These are phyloP conservation scores for Gaeumannomyces sp. DNA, from an alignment of 2,329 filamentous ascomycete species.

Conservation along the genomic window DNA sequence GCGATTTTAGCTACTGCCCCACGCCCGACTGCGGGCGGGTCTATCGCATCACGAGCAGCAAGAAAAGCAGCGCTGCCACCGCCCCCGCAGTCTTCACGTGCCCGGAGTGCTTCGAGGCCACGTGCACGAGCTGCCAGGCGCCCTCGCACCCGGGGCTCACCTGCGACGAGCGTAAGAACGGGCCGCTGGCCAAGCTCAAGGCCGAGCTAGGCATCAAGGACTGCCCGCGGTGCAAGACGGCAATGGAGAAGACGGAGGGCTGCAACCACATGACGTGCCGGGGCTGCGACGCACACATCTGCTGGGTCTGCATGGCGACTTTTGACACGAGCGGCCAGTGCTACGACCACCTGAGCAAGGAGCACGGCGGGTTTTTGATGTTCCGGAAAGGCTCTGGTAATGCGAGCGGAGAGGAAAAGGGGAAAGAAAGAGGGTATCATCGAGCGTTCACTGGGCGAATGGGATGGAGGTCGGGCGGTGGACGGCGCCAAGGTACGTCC, in stretches of 20 bases:
- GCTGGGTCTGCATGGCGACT: slow-evolving; percentile 9
- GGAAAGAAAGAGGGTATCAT: slow-evolving; percentile 7
- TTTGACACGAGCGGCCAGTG: neutral
- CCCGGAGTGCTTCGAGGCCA: slow-evolving; percentile 26
- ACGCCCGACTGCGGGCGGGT: slow-evolving; percentile 36
- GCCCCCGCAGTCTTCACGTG: slow-evolving; percentile 24
- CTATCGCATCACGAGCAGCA: slow-evolving; percentile 26
- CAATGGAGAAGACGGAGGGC: slow-evolving; percentile 7
- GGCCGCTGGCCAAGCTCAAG: neutral
- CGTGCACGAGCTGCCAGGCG: slow-evolving; percentile 30
- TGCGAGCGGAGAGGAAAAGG: neutral
- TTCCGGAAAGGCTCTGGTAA: neutral
- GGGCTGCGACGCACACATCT: slow-evolving; percentile 9
- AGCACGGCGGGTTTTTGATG: neutral
- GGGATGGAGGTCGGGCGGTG: no score
- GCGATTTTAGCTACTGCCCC: slow-evolving; percentile 32
- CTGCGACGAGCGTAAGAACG: slow-evolving; percentile 11
- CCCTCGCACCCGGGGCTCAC: slow-evolving; percentile 22
- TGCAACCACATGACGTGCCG: slow-evolving; percentile 11
- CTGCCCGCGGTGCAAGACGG: slow-evolving; percentile 11
- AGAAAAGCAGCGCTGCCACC: neutral
- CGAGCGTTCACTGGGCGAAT: no score
- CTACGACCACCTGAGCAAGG: neutral
- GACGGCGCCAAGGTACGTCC: no score
- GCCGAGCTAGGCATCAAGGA: slow-evolving; percentile 12